Evolutionary conservation across 345 rosid species (phyloP).

Genomic region (Gossypioides kirkii): DNA sequence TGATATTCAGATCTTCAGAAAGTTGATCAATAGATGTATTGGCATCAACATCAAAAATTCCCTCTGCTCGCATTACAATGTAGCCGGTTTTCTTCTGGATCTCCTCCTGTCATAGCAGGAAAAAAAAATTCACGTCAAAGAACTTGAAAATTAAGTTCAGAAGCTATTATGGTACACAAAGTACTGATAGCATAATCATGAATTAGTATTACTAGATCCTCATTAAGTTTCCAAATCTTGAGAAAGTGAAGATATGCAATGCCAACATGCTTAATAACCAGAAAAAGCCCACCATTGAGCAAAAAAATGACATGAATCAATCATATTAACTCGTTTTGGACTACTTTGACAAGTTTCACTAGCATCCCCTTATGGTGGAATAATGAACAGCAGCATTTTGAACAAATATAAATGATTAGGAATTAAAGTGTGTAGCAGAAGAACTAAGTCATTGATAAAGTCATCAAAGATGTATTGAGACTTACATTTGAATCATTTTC

Average conservation of each 20-base stretch:
- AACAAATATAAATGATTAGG: not conserved
- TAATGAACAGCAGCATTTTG: not conserved
- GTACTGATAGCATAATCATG: not conserved
- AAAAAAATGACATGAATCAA: not conserved
- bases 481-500: slow-evolving; percentile 95
- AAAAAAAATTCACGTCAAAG: not conserved
- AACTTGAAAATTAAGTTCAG: slow-evolving; percentile 2
- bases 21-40: slow-evolving; percentile 96
- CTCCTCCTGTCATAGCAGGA: slow-evolving; percentile 64
- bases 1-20: slow-evolving; percentile 83
- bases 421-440: not conserved
- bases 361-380: not conserved
- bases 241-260: not conserved
- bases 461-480: not conserved
- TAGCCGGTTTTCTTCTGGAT: slow-evolving; percentile 98
- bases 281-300: not conserved
- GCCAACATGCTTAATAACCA: not conserved
- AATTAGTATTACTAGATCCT: not conserved
- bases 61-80: slow-evolving; percentile 94
- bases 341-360: not conserved
- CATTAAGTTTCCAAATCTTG: not conserved
- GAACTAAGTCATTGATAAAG: not conserved
- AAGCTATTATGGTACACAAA: not conserved
- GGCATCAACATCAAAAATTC: slow-evolving; percentile 92
- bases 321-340: not conserved